A percentile compares a stretch with the other conserved stretches of the same genome.
These are phyloP conservation scores for Metarhizium album DNA, from an alignment of 2,329 filamentous ascomycete species.

Conservation along the genomic window DNA sequence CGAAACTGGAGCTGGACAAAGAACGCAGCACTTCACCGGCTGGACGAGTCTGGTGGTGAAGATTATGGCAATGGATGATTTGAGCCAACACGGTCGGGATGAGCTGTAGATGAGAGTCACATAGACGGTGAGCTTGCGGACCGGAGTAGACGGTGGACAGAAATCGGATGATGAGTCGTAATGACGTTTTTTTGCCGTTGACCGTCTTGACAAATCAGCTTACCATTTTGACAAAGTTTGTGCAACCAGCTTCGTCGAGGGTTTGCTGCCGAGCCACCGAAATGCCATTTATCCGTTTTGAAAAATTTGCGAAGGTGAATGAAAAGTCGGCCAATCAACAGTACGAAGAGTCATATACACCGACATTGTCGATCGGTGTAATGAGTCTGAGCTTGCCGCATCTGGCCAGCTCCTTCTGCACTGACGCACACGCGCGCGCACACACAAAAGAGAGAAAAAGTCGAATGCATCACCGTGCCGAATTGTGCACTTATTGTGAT, in stretches of 20 bases:
- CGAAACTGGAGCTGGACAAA: constrained; percentile 83
- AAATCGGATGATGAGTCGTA: not conserved
- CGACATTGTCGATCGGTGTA: not conserved
- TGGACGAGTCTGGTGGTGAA: constrained; percentile 99
- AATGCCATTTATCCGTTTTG: not conserved
- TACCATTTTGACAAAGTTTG: not conserved
- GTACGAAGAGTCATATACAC: not conserved
- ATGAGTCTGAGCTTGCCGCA: not conserved
- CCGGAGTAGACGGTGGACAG: not conserved
- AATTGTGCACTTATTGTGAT: too few species aligned
- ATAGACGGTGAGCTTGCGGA: not conserved
- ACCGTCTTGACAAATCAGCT: not conserved
- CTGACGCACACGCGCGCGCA: too few species aligned
- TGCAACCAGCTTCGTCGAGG: not conserved
- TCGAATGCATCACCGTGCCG: too few species aligned
- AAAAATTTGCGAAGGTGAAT: not conserved
- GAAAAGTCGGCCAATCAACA: not conserved
- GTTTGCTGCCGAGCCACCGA: not conserved
- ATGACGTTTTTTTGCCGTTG: not conserved
- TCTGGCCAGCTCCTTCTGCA: not conserved
- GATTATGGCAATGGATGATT: constrained; percentile 88
- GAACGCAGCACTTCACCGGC: constrained; percentile 95
- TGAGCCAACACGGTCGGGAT: constrained; percentile 32
- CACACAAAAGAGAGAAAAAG: too few species aligned
- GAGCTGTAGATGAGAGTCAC: constrained; percentile 30